Conservation (phyloP, 768 basidiomycete species). For the Dioszegia hungarica region DNA sequence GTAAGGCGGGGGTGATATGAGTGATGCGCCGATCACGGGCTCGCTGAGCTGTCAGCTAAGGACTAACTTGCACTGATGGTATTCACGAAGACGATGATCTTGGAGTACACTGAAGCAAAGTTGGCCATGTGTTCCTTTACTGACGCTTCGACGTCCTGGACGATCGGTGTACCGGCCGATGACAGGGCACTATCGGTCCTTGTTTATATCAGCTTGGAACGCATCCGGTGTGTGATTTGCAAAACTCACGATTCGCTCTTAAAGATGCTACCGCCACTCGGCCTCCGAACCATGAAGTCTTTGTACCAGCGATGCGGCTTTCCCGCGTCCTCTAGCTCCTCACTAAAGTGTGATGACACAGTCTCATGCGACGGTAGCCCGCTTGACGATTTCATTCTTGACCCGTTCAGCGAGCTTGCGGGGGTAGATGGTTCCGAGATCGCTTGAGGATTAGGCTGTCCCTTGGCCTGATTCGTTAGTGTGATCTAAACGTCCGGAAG, state of each 20-base stretch:
- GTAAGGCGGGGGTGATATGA: constrained; percentile 15
- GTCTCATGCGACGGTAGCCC: background rate
- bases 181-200: background rate
- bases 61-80: background rate
- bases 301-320: background rate
- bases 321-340: background rate
- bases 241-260: background rate
- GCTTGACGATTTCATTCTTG: too few species aligned
- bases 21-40: constrained; percentile 6
- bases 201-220: background rate
- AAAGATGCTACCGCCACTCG: background rate
- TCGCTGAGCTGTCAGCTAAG: background rate
- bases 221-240: background rate
- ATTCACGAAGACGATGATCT: constrained; percentile 19
- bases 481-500: too few species aligned
- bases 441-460: too few species aligned
- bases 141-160: background rate
- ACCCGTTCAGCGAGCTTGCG: too few species aligned
- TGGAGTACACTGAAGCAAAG: constrained; percentile 21
- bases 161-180: background rate
- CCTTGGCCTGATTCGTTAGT: too few species aligned
- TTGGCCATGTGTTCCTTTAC: constrained; percentile 15
- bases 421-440: too few species aligned
- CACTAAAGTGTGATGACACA: background rate
- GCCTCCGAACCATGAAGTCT: background rate